These are phyloP conservation scores for Leucosporidium scottii DNA, from an alignment of 768 basidiomycete species.

Conservation along the genomic window DNA sequence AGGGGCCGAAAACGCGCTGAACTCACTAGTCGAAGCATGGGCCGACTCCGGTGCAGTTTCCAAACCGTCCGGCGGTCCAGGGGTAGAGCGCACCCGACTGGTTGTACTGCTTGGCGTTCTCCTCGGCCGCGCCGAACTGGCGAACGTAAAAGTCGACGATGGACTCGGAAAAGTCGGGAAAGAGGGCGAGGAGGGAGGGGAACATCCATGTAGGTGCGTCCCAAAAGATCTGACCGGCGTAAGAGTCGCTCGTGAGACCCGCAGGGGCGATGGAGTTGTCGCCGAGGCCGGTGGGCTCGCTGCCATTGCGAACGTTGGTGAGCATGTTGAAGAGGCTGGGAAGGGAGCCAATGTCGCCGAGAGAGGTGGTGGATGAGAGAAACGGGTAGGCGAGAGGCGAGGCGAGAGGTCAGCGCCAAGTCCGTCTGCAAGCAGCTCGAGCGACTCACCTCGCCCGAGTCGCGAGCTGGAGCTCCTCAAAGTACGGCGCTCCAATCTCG, in stretches of 20 bases:
- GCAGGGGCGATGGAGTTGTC: constrained; percentile 31
- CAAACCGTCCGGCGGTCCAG: constrained; percentile 20
- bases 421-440: no score
- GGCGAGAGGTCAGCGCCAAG: no score
- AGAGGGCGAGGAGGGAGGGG: constrained; percentile 6
- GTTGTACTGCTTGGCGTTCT: constrained; percentile 18
- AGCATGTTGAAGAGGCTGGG: constrained; percentile 23
- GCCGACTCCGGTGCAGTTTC: constrained; percentile 22
- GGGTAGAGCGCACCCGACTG: constrained; percentile 21
- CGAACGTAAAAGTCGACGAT: constrained; percentile 17
- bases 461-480: constrained; percentile 21
- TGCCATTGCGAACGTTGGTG: constrained; percentile 22
- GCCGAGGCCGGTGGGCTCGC: constrained; percentile 22
- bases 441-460: constrained; percentile 10
- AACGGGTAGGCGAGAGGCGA: no score
- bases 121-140: constrained; percentile 18
- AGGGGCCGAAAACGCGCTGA: neutral
- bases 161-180: constrained; percentile 5
- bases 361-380: no score
- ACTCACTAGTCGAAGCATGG: constrained; percentile 14
- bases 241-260: constrained; percentile 27
- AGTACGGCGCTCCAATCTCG: no score
- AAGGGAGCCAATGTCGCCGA: no score
- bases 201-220: constrained; percentile 15
- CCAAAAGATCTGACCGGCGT: constrained; percentile 30